Evolutionary conservation across 306 rosid genomes (phyloP).

Genomic region (Fragaria iinumae): DNA sequence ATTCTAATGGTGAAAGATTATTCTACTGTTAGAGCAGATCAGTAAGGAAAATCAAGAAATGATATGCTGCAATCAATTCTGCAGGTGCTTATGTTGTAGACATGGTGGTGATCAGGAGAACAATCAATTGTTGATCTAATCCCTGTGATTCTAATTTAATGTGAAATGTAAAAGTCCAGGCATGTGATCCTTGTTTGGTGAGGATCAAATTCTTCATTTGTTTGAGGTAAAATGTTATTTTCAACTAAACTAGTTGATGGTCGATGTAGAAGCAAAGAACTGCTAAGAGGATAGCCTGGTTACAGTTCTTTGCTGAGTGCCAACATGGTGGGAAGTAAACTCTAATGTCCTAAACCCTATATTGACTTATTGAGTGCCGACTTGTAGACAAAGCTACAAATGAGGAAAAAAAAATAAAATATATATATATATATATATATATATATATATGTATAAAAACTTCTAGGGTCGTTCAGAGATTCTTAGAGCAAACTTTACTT

Average conservation of each 20-base stretch:
- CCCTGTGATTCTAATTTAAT: not conserved
- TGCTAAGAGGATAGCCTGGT: too few relatives aligned
- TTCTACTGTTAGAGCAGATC: conserved; percentile 22
- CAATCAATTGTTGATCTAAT: not conserved
- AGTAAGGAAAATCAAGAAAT: conserved; percentile 16
- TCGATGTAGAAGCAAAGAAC: not conserved
- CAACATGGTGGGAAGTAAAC: too few relatives aligned
- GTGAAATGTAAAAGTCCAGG: not conserved
- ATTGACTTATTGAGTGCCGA: too few relatives aligned
- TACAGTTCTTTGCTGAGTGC: too few relatives aligned
- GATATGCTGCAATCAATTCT: not conserved
- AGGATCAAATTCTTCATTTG: not conserved
- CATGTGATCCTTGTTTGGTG: not conserved
- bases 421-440: too few relatives aligned
- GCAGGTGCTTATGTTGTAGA: not conserved
- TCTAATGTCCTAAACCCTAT: too few relatives aligned
- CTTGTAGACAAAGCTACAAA: too few relatives aligned
- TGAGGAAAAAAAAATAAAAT: too few relatives aligned
- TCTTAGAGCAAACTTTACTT: too few relatives aligned
- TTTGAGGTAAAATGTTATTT: not conserved
- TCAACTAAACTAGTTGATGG: not conserved
- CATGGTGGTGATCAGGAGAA: not conserved
- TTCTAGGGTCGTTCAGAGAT: too few relatives aligned
- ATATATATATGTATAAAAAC: too few relatives aligned
- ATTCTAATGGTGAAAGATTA: conserved; percentile 74